Evolutionary conservation across 768 basidiomycete genomes (phyloP).

Genomic region (Galerina sulciceps): DNA sequence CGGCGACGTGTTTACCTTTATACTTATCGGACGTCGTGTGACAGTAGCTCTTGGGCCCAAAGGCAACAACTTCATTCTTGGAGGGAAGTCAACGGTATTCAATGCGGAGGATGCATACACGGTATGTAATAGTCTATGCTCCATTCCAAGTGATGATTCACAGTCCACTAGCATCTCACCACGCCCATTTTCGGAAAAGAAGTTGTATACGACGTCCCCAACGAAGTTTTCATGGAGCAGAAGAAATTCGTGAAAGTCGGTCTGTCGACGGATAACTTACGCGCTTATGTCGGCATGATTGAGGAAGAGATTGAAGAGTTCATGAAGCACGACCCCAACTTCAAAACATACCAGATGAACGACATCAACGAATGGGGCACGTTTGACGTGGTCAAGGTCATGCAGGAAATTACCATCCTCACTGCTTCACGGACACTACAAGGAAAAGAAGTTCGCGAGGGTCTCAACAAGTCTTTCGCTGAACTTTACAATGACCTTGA

Average conservation of each 20-base stretch:
- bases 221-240: constrained; percentile 97
- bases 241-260: constrained; percentile 98
- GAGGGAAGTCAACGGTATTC: constrained; percentile 89
- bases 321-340: constrained; percentile 65
- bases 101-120: constrained; percentile 98
- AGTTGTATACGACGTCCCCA: constrained; percentile 97
- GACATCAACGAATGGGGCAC: constrained; percentile 78
- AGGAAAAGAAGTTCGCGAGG: constrained; percentile 84
- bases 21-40: constrained; percentile 85
- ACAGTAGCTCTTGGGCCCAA: constrained; percentile 91
- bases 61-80: constrained; percentile 93
- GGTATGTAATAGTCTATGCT: constrained; percentile 43
- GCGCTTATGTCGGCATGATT: constrained; percentile 81
- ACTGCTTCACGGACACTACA: constrained; percentile 95
- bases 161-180: constrained; percentile 70
- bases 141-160: constrained; percentile 2
- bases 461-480: constrained; percentile 84
- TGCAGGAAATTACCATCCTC: constrained; percentile 91
- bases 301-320: constrained; percentile 77
- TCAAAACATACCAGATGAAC: constrained; percentile 64
- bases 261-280: constrained; percentile 89
- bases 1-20: constrained; percentile 96
- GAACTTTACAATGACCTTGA: constrained; percentile 87
- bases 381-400: constrained; percentile 73
- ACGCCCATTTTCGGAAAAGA: constrained; percentile 97